Percentiles rank a stretch among this genome's conserved stretches.
phyloP scores from a whole-genome alignment of 768 basidiomycete species.

The Pleurotus djamor region DNA sequence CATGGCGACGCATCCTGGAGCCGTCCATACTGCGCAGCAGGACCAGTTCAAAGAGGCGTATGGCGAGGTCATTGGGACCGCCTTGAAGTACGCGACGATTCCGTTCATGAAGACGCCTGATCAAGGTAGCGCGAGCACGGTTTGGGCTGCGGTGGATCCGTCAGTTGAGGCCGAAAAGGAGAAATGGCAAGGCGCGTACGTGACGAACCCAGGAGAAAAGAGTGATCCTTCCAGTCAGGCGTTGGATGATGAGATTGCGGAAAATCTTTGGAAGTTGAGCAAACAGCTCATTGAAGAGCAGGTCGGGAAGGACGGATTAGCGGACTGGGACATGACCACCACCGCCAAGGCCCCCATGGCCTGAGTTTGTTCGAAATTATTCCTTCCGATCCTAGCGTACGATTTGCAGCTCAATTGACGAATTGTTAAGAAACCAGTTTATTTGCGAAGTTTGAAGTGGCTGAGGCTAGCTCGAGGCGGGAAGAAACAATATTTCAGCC shows the following conservation, averaged over 20 bases:
- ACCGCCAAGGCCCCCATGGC: no score
- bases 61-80: neutral
- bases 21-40: conserved; percentile 4
- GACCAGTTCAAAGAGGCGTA: conserved; percentile 5
- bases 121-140: conserved; percentile 3
- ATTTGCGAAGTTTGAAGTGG: no score
- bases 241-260: neutral
- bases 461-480: no score
- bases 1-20: neutral
- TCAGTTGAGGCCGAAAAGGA: neutral
- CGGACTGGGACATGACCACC: neutral
- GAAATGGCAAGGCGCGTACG: conserved; percentile 1
- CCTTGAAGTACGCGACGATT: neutral
- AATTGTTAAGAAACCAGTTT: no score
- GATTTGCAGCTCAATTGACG: no score
- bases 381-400: no score
- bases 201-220: conserved; percentile 1
- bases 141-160: neutral
- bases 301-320: neutral
- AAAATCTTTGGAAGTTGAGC: neutral
- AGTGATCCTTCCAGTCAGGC: neutral
- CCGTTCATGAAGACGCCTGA: neutral
- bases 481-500: no score
- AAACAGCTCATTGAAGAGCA: neutral
- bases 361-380: no score